These are phyloP conservation scores for Aspergillus bombycis DNA, from an alignment of 2,329 filamentous ascomycete genomes.

Conservation along the genomic window DNA sequence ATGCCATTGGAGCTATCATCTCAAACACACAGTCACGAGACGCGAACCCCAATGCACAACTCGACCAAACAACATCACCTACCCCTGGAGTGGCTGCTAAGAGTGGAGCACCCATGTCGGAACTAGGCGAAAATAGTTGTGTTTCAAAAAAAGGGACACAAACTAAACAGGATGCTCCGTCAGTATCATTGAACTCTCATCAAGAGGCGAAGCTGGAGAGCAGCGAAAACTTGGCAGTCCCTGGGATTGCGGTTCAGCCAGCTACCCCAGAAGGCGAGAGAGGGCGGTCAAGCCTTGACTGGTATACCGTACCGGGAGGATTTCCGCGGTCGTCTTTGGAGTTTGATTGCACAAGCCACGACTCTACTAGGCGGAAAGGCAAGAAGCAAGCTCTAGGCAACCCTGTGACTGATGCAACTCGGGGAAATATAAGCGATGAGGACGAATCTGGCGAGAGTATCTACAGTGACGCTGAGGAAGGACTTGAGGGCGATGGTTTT, in stretches of 20 bases:
- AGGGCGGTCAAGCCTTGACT: conserved; percentile 39
- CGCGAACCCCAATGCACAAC: neutral
- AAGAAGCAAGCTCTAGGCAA: conserved; percentile 11
- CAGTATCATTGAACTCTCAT: neutral
- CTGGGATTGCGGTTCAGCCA: conserved; percentile 50
- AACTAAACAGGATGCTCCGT: conserved; percentile 1
- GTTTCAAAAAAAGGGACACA: neutral
- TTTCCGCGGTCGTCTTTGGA: conserved; percentile 52
- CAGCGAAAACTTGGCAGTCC: conserved; percentile 31
- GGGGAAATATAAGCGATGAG: conserved; percentile 34
- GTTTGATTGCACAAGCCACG: conserved; percentile 15
- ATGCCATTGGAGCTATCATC: conserved; percentile 55
- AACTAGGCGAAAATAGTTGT: neutral
- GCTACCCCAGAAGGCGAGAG: conserved; percentile 51
- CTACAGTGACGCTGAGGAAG: conserved; percentile 51
- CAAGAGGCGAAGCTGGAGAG: conserved; percentile 4
- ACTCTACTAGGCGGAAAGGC: conserved; percentile 13
- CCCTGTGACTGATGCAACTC: conserved; percentile 11
- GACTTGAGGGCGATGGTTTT: conserved; percentile 48
- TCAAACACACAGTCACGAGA: conserved; percentile 38
- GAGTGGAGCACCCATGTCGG: conserved; percentile 4
- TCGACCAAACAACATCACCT: neutral
- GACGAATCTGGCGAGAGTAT: conserved; percentile 48
- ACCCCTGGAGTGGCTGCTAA: conserved; percentile 1
- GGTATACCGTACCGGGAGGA: conserved; percentile 61